Conservation (phyloP, 1,139 yeast species). For the Meyerozyma smithsonii region DNA sequence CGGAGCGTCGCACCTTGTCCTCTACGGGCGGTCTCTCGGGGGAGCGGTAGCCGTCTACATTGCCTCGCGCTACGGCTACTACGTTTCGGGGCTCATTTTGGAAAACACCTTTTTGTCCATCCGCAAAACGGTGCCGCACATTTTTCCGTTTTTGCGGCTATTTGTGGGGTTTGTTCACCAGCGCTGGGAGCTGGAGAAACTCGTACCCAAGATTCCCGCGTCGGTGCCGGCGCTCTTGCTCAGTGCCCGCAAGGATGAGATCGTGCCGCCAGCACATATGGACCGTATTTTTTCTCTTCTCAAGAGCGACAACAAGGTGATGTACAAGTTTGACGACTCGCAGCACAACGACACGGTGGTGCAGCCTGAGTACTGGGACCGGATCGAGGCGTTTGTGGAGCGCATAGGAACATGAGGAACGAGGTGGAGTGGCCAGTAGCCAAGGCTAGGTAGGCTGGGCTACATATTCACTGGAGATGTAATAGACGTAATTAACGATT, state of each 20-base stretch:
- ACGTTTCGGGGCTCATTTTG: constrained; percentile 60
- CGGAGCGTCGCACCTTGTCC: constrained; percentile 49
- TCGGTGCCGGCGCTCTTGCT: constrained; percentile 65
- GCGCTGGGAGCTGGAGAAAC: constrained; percentile 73
- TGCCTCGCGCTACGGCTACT: constrained; percentile 50
- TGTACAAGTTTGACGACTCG: constrained; percentile 53
- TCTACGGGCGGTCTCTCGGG: constrained; percentile 89
- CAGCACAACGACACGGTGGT: constrained; percentile 77
- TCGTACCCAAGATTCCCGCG: constrained; percentile 49
- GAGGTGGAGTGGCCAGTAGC: too few relatives aligned
- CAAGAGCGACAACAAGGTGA: constrained; percentile 39
- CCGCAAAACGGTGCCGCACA: constrained; percentile 74
- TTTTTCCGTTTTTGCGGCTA: constrained; percentile 64
- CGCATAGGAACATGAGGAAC: background rate
- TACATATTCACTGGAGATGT: too few relatives aligned
- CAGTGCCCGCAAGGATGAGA: constrained; percentile 77
- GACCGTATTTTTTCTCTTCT: constrained; percentile 49
- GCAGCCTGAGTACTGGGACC: constrained; percentile 73
- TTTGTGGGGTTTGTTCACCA: constrained; percentile 68
- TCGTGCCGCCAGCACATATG: constrained; percentile 90
- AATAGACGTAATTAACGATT: too few relatives aligned
- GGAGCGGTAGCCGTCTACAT: constrained; percentile 92
- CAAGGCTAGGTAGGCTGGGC: too few relatives aligned
- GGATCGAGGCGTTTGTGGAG: constrained; percentile 51
- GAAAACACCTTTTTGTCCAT: constrained; percentile 86